Evolutionary conservation across 106 monocot species (phyloP).

Genomic region (Allium sativum): DNA sequence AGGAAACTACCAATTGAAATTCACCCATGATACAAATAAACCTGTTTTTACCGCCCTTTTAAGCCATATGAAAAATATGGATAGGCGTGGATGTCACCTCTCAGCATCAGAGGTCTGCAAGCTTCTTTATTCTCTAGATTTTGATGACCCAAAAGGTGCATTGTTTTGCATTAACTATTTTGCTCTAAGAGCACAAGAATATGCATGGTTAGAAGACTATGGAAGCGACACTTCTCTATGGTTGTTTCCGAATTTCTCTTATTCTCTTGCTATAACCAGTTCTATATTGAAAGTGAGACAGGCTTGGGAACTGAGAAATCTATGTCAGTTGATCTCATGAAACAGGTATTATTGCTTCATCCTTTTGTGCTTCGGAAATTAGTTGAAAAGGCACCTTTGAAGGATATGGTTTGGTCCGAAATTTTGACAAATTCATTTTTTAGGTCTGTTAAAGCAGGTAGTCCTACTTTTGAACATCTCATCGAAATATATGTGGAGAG

Average conservation of each 20-base stretch:
- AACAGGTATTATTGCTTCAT: conserved; percentile 94
- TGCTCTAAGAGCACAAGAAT: conserved; percentile 75
- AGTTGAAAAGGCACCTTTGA: conserved; percentile 81
- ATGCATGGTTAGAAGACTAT: conserved; percentile 74
- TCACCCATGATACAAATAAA: conserved; percentile 72
- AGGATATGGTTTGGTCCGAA: conserved; percentile 67
- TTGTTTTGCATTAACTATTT: conserved; percentile 94
- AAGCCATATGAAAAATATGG: conserved; percentile 84
- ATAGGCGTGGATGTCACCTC: conserved; percentile 86
- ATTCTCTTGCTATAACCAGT: conserved; percentile 72
- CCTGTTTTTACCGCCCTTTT: conserved; percentile 81
- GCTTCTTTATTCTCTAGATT: conserved; percentile 69
- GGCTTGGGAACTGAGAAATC: conserved; percentile 36
- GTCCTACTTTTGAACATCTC: conserved; percentile 80
- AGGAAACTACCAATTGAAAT: conserved; percentile 62
- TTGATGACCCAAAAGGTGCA: conserved; percentile 85
- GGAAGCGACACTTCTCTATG: conserved; percentile 70
- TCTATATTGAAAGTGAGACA: conserved; percentile 54
- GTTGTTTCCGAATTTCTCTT: conserved; percentile 90
- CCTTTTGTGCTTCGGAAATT: conserved; percentile 76
- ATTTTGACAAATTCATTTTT: conserved; percentile 71
- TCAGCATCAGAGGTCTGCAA: conserved; percentile 96
- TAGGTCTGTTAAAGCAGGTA: conserved; percentile 76
- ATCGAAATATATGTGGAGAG: conserved; percentile 82
- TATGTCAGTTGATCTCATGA: conserved; percentile 74